These are phyloP conservation scores for Scheffersomyces coipomensis DNA, from an alignment of 805 yeast species.

Conservation along the genomic window DNA sequence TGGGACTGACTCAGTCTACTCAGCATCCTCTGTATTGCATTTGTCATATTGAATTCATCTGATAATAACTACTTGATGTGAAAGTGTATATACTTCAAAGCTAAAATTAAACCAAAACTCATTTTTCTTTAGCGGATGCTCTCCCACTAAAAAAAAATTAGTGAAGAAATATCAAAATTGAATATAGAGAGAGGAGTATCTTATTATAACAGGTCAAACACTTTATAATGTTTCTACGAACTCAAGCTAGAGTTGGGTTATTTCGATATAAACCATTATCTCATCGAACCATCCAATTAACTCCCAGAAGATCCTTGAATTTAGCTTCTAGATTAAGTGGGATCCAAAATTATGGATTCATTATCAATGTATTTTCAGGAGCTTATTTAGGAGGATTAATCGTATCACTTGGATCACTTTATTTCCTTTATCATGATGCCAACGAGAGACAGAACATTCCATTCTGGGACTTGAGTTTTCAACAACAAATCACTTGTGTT, in stretches of 20 bases:
- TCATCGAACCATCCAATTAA: not conserved
- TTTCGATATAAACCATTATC: not conserved
- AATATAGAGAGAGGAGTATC: no score
- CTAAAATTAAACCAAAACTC: no score
- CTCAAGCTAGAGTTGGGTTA: not conserved
- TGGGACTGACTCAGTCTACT: no score
- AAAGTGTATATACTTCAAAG: no score
- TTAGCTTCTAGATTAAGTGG: not conserved
- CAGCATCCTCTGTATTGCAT: no score
- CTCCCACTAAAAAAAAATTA: no score
- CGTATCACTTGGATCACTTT: constrained; percentile 38
- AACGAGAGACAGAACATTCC: constrained; percentile 39
- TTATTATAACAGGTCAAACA: no score
- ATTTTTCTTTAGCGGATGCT: no score
- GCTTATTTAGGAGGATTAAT: constrained; percentile 42
- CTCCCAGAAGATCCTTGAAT: not conserved
- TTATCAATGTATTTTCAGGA: constrained; percentile 38
- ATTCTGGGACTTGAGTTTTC: constrained; percentile 28
- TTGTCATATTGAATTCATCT: no score
- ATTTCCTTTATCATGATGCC: constrained; percentile 39
- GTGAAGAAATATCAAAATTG: no score
- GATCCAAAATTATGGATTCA: constrained; percentile 17
- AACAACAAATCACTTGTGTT: constrained; percentile 34
- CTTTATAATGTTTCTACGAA: not conserved
- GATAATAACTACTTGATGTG: no score